A percentile compares a stretch with the other conserved stretches of the same genome.
Evolutionary conservation across 139 green algal species (phyloP).

Genomic region (Closterium sp.): DNA sequence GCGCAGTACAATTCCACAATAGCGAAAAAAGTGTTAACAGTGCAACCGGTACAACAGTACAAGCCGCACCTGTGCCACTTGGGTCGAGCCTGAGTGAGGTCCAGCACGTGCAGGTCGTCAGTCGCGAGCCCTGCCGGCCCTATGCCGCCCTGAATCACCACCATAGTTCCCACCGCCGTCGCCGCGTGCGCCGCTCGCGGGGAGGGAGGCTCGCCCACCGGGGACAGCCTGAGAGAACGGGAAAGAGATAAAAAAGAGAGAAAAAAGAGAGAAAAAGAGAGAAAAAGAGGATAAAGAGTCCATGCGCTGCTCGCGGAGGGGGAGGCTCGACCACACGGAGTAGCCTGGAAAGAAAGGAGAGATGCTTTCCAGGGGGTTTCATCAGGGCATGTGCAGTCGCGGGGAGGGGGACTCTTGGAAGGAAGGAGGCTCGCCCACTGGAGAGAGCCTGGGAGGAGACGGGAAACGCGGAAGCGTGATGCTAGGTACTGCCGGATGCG

Average conservation of each 20-base stretch:
- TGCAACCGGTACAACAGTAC: too few species aligned
- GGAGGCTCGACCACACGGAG: too few species aligned
- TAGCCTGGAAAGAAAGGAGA: too few species aligned
- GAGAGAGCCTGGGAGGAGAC: slow-evolving; percentile 22
- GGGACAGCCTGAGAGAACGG: slow-evolving; percentile 56
- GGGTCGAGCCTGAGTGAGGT: slow-evolving; percentile 84
- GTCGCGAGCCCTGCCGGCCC: slow-evolving; percentile 86
- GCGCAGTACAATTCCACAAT: too few species aligned
- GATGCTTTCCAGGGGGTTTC: too few species aligned
- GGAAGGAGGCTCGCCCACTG: slow-evolving; percentile 83
- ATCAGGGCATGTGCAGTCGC: slow-evolving; percentile 91
- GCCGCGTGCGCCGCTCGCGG: slow-evolving; percentile 92
- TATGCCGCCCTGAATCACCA: slow-evolving; percentile 91
- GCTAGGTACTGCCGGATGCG: background rate
- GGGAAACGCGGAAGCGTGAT: background rate
- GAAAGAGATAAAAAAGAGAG: too few species aligned
- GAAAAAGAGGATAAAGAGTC: slow-evolving; percentile 38
- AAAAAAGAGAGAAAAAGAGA: too few species aligned
- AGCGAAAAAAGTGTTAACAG: too few species aligned
- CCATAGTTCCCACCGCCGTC: slow-evolving; percentile 97
- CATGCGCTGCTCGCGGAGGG: slow-evolving; percentile 86
- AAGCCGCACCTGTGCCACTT: slow-evolving; percentile 75
- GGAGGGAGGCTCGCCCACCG: slow-evolving; percentile 82
- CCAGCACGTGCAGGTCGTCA: slow-evolving; percentile 97
- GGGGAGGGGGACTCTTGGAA: too few species aligned